Evolutionary conservation across 208 protist genomes (phyloP), one percentile per base, ranked within the genome.

Genomic region (Trypanosoma brucei): DNA sequence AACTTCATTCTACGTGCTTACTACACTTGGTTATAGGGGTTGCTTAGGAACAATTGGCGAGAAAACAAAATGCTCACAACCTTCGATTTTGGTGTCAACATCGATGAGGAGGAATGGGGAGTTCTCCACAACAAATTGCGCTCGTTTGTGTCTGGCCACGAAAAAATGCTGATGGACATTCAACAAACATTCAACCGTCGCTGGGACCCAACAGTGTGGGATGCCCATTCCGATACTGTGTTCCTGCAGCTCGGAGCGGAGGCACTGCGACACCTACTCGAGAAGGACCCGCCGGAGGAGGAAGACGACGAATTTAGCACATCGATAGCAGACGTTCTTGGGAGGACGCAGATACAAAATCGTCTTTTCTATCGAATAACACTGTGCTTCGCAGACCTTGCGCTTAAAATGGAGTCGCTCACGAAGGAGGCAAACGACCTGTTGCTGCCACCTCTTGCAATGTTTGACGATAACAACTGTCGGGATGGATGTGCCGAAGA

Each of bases 191-290:
- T 88, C 39, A 55, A 68, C 49, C 62, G 72, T 46, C 76, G 73
- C 6, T 78, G 71, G 51, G 82, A 85, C 45, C 73, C 72, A 8
- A 84, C 73, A 33, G 11, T 75, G 62, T 88, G 82, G 82, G 67
- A 78, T 52, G 55, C 72, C 0, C 65, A 72, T 39, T 68, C 54
- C 5, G 82, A 84, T 46, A 67, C 62, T 35, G 62, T 83, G 39
- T 71, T 64, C 38, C 64, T 84, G 11, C 57, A 69, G 31, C 53
- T 81, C 11, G 72, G 64, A 3, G 52, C 66, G 3, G 44, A 51
- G 34, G 67, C 70, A 14, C 42, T 46, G 42, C 42, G 42, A 11
- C 42, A 11, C 8, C 11, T 46, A 11, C 42, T 14, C 11, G 42
- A 46, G 11, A 6, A 6, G 0, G 42, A 11, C 11, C 42, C 42